Conservation (phyloP, 345 rosid species). For the Populus nigra region DNA sequence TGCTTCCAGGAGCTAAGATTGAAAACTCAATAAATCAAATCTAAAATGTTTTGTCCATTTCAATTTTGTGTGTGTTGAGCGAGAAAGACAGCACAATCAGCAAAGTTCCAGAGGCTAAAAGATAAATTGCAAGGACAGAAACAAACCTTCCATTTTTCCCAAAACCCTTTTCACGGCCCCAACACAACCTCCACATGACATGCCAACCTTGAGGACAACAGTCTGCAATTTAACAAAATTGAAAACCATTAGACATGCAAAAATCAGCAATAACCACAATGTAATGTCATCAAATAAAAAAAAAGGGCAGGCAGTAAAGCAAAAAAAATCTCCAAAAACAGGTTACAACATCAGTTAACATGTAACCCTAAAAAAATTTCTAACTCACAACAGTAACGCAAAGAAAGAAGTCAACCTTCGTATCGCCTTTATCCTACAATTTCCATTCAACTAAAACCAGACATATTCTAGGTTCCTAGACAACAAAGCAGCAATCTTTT, state of each 20-base stretch:
- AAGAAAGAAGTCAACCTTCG: not conserved
- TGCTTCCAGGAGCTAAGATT: not conserved
- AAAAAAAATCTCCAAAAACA: not conserved
- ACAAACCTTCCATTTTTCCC: constrained; percentile 80
- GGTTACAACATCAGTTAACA: not conserved
- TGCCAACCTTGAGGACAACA: constrained; percentile 72
- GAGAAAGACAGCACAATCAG: not conserved
- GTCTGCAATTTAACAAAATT: constrained; percentile 47
- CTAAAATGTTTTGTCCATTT: not conserved
- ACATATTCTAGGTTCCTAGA: not conserved
- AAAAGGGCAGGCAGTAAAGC: not conserved
- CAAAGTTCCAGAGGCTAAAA: not conserved
- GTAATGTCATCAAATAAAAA: not conserved
- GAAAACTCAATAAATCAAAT: not conserved
- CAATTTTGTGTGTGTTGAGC: not conserved
- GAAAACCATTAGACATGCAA: not conserved
- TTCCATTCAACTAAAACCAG: not conserved
- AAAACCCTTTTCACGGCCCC: constrained; percentile 88
- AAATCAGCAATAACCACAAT: not conserved
- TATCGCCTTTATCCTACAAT: not conserved
- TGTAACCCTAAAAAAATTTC: not conserved
- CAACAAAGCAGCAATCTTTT: not conserved
- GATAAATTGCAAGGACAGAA: not conserved
- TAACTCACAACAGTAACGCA: not conserved
- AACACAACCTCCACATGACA: constrained; percentile 78